A percentile compares a stretch with the other conserved stretches of the same genome.
Evolutionary conservation across 176 grass and related monocot species (phyloP).

Genomic region (Oryza officinalis): DNA sequence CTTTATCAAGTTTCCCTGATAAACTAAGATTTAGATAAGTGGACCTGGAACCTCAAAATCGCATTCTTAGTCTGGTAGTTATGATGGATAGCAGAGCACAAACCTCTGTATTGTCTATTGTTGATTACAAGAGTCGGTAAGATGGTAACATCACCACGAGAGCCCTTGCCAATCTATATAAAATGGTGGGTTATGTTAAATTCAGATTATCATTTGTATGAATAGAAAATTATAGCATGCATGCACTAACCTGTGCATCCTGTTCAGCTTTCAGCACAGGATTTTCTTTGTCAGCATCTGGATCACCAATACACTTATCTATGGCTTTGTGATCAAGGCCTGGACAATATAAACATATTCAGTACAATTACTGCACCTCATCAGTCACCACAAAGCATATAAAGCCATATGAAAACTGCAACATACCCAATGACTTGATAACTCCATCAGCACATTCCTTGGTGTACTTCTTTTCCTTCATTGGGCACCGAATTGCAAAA

Average conservation of each 20-base stretch:
- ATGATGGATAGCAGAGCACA: conserved; percentile 26
- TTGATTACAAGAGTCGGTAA: conserved; percentile 84
- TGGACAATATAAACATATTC: conserved; percentile 14
- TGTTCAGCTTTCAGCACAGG: conserved; percentile 76
- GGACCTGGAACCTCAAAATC: not conserved
- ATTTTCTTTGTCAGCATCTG: conserved; percentile 72
- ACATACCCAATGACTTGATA: conserved; percentile 70
- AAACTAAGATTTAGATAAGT: conserved; percentile 24
- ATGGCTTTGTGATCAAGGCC: conserved; percentile 65
- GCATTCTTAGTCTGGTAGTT: not conserved
- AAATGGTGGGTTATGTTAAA: conserved; percentile 26
- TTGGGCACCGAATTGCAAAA: conserved; percentile 76
- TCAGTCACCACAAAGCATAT: not conserved
- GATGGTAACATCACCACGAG: conserved; percentile 79
- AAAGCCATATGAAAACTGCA: not conserved
- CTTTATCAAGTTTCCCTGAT: conserved; percentile 72
- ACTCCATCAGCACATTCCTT: conserved; percentile 69
- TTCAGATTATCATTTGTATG: not conserved
- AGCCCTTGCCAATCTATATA: conserved; percentile 64
- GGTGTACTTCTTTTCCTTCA: conserved; percentile 83
- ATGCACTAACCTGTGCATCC: conserved; percentile 58
- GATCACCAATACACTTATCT: conserved; percentile 70
- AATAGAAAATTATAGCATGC: not conserved
- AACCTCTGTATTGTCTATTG: conserved; percentile 82
- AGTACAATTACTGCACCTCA: not conserved